Evolutionary conservation across 2,329 filamentous ascomycete genomes (phyloP).

Genomic region (Ilyonectria mors-panacis): DNA sequence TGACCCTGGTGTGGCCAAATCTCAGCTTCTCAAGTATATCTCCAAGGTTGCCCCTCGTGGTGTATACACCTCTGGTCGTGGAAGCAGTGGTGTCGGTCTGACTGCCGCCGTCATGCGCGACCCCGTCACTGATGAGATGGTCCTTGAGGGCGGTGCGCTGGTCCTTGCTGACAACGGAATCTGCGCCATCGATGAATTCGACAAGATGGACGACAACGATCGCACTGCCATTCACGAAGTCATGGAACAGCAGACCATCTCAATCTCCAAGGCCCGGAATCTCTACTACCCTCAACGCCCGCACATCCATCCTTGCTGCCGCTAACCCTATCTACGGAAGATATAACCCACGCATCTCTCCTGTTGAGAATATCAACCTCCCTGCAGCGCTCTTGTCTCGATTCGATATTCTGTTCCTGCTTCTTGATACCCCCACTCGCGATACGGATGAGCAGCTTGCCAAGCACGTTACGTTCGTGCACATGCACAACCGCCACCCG

Average conservation of each 20-base stretch:
- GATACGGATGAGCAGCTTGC: conserved; percentile 94
- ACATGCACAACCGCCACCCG: conserved; percentile 96
- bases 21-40: conserved; percentile 97
- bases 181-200: conserved; percentile 90
- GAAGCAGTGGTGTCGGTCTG: conserved; percentile 85
- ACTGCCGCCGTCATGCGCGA: conserved; percentile 89
- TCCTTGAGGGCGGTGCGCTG: conserved; percentile 84
- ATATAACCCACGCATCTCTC: conserved; percentile 97
- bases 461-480: conserved; percentile 94
- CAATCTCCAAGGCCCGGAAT: conserved; percentile 83
- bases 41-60: conserved; percentile 96
- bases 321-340: conserved; percentile 98
- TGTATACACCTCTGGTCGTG: conserved; percentile 86
- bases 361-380: conserved; percentile 99
- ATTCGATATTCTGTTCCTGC: conserved; percentile 97
- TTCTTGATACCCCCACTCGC: conserved; percentile 92
- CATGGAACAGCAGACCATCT: conserved; percentile 91
- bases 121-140: conserved; percentile 87
- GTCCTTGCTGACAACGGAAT: conserved; percentile 87
- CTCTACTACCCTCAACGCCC: conserved; percentile 88
- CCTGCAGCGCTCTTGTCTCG: conserved; percentile 96
- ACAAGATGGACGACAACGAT: conserved; percentile 91
- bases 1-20: conserved; percentile 99
- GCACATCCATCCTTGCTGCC: conserved; percentile 94
- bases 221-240: conserved; percentile 89